phyloP scores from a whole-genome alignment of 768 basidiomycete species.

The Lentinula detonsa region DNA sequence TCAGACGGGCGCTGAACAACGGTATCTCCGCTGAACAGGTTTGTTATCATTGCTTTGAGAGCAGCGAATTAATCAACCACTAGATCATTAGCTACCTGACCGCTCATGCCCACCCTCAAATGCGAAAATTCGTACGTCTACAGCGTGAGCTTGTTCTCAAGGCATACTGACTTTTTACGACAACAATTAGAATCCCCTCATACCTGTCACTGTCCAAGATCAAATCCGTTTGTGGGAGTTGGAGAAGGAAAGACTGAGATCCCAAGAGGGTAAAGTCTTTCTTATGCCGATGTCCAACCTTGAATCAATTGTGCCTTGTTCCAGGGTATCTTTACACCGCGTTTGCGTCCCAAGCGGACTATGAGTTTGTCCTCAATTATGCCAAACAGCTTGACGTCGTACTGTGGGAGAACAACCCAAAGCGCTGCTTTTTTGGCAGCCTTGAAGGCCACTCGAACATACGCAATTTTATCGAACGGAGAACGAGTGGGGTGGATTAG shows the following conservation, averaged over 20 bases:
- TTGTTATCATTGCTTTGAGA: conserved; percentile 17
- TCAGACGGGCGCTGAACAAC: conserved; percentile 88
- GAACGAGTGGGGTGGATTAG: conserved; percentile 22
- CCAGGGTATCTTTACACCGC: conserved; percentile 84
- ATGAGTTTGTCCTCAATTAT: conserved; percentile 80
- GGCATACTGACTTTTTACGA: background rate
- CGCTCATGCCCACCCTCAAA: conserved; percentile 95
- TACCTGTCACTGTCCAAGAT: conserved; percentile 97
- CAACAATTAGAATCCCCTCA: conserved; percentile 67
- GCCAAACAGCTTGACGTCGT: conserved; percentile 79
- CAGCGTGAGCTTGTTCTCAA: background rate
- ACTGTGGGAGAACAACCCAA: conserved; percentile 71
- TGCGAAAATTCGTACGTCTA: conserved; percentile 80
- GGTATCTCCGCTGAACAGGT: conserved; percentile 98
- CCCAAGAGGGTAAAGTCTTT: conserved; percentile 65
- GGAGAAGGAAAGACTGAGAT: conserved; percentile 86
- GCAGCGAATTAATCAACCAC: conserved; percentile 10
- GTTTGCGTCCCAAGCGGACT: conserved; percentile 84
- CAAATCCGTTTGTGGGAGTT: conserved; percentile 97
- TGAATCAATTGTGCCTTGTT: conserved; percentile 5
- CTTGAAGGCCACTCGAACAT: conserved; percentile 75
- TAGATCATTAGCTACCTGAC: conserved; percentile 95
- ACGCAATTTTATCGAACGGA: conserved; percentile 72
- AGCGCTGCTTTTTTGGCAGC: conserved; percentile 80
- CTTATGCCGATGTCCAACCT: conserved; percentile 14